Evolutionary conservation across 2,329 filamentous ascomycete species (phyloP).

Genomic region (Sarocladiaceae sp.): DNA sequence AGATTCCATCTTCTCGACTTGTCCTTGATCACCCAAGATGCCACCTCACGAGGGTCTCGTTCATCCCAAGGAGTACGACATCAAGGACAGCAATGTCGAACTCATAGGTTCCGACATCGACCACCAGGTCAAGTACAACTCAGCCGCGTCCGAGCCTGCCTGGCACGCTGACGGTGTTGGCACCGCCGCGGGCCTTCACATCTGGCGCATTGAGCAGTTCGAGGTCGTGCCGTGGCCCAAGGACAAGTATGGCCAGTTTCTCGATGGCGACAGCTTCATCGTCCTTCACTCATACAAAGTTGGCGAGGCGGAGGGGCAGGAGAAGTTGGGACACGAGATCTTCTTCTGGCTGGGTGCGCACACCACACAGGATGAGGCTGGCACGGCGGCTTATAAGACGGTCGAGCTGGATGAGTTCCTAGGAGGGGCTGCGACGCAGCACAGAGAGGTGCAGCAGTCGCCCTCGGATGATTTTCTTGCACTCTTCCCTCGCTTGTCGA

Average conservation of each 20-base stretch:
- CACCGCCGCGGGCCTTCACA: conserved; percentile 43
- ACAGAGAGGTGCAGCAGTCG: conserved; percentile 55
- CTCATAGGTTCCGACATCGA: conserved; percentile 58
- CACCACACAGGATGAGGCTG: conserved; percentile 63
- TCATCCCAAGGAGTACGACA: conserved; percentile 58
- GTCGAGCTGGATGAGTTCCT: conserved; percentile 65
- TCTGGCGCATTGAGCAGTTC: conserved; percentile 65
- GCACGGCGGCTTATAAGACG: conserved; percentile 64
- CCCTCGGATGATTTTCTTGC: conserved; percentile 54
- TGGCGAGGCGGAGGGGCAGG: conserved; percentile 32
- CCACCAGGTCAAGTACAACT: conserved; percentile 62
- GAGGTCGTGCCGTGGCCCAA: conserved; percentile 56
- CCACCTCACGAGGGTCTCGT: conserved; percentile 55
- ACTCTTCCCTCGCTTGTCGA: conserved; percentile 54
- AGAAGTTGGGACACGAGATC: conserved; percentile 54
- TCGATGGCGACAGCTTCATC: conserved; percentile 64
- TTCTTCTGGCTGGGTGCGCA: conserved; percentile 65
- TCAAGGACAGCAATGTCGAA: conserved; percentile 63
- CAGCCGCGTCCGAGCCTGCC: conserved; percentile 57
- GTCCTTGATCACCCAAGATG: conserved; percentile 33
- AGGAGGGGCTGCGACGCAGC: conserved; percentile 53
- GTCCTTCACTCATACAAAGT: conserved; percentile 54
- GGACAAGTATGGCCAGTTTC: conserved; percentile 52
- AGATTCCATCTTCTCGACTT: background rate
- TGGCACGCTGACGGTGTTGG: conserved; percentile 57